phyloP scores from a whole-genome alignment of 2,329 filamentous ascomycete genomes.

The Hymenoscyphus fraxineus region DNA sequence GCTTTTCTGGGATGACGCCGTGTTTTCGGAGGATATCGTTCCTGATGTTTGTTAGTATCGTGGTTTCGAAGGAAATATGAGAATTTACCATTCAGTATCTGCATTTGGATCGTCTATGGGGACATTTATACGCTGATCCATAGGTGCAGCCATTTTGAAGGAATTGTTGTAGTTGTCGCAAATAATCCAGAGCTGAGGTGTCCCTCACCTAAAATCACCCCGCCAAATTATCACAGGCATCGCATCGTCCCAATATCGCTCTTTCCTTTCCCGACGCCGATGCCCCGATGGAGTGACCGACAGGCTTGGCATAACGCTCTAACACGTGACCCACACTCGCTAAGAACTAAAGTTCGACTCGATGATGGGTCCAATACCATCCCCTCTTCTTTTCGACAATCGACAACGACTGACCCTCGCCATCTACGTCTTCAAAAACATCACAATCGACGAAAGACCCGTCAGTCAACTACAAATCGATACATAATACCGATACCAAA shows the following conservation, averaged over 20 bases:
- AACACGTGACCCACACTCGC: constrained; percentile 16
- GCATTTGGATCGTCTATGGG: constrained; percentile 93
- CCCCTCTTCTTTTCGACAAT: constrained; percentile 25
- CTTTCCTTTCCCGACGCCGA: not conserved
- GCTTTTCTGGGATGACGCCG: constrained; percentile 95
- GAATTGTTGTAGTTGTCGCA: constrained; percentile 9
- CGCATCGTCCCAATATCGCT: not conserved
- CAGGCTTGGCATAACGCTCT: not conserved
- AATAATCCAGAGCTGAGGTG: not conserved
- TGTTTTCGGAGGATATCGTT: constrained; percentile 98
- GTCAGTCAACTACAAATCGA: constrained; percentile 33
- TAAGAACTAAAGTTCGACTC: not conserved
- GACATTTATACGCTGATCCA: constrained; percentile 66
- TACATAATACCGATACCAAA: constrained; percentile 42
- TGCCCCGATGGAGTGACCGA: not conserved
- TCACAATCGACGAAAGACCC: constrained; percentile 34
- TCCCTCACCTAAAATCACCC: not conserved
- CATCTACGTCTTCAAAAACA: constrained; percentile 35
- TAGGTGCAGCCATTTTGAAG: constrained; percentile 54
- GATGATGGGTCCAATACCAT: not conserved
- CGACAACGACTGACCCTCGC: constrained; percentile 37
- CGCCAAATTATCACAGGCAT: not conserved
- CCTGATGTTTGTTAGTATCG: constrained; percentile 49
- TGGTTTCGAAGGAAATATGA: not conserved
- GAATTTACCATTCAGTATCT: constrained; percentile 86